Evolutionary conservation across 805 yeast genomes (phyloP), one percentile per base, ranked within the genome.

Genomic region (Kockiozyma suomiensis): DNA sequence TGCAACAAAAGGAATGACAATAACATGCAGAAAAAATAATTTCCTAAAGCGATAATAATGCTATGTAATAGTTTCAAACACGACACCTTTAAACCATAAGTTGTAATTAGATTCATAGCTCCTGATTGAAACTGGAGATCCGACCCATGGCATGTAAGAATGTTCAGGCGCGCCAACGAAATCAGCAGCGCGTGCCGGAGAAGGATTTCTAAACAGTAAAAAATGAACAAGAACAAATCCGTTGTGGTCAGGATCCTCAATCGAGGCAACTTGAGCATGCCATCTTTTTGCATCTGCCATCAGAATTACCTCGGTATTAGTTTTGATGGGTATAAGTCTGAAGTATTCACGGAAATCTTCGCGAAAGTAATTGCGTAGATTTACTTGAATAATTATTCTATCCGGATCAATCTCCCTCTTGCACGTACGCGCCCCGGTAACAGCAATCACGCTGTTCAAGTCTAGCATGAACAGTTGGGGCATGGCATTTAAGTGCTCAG

Each of bases 171-270:
- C 48, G 21, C 21, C 25, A 15, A 17, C 17, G 19, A 25, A 26
- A 15, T 35, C 17, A 13, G 8, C 26, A 17, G 37, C 17, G 13
- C 15, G 1, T 13, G 17, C n/a, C 26, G 15, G 5, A 10, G 47
- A 47, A 23, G 15, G 23, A 6, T 15, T 13, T 15, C 47, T 30
- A 3, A 15, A 8, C 17, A 50, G 6, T 26, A 19, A 19, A 30
- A 50, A 40, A 17, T 50, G 54, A 26, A 50, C 46, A n/a, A 50
- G 38, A 5, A 40, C 12, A 7, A 50, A 2, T 26, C 54, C 54
- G 26, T 25, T 15, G 15, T 15, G n/a, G 4, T 26, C 25, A n/a
- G 54, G 54, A 40, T 41, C 37, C 35, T 28, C 47, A n/a, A 40
- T n/a, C 30, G 42, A 12, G 23, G 23, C 30, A 17, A 28, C 38